A percentile compares a stretch with the other conserved stretches of the same genome.
Evolutionary conservation across 345 rosid species (phyloP).

Genomic region (Citrus glauca): DNA sequence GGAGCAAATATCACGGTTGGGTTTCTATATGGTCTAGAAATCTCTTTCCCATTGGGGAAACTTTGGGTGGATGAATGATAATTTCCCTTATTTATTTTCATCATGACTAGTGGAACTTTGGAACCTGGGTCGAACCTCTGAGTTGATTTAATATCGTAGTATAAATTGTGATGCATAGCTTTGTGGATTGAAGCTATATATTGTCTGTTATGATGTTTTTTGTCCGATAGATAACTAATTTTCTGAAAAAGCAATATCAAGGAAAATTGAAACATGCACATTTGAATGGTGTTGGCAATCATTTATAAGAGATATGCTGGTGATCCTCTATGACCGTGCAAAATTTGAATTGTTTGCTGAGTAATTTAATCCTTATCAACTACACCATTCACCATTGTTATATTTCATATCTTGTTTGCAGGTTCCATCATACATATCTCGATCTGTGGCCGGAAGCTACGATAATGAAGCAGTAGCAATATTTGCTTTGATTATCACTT

Average conservation of each 20-base stretch:
- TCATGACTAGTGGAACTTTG: neutral
- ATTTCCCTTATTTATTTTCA: neutral
- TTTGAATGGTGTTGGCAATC: neutral
- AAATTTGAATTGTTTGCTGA: neutral
- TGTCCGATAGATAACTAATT: neutral
- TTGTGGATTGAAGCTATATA: neutral
- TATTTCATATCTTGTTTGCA: constrained; percentile 25
- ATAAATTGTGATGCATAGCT: neutral
- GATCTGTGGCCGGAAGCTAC: constrained; percentile 98
- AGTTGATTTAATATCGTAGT: neutral
- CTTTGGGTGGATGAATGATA: neutral
- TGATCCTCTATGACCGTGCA: neutral
- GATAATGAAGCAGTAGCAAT: constrained; percentile 99
- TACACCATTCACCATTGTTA: neutral
- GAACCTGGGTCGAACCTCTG: neutral
- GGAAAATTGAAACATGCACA: neutral
- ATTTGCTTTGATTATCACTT: constrained; percentile 92
- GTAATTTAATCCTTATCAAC: neutral
- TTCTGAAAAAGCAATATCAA: neutral
- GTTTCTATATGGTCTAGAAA: neutral
- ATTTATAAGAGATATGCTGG: neutral
- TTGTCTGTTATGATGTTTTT: neutral
- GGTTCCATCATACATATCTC: constrained; percentile 97
- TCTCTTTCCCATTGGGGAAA: neutral
- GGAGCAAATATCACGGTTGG: neutral